A percentile compares a stretch with the other conserved stretches of the same genome.
Conservation (phyloP, 2,329 filamentous ascomycete species). For the Fusarium staphyleae region DNA sequence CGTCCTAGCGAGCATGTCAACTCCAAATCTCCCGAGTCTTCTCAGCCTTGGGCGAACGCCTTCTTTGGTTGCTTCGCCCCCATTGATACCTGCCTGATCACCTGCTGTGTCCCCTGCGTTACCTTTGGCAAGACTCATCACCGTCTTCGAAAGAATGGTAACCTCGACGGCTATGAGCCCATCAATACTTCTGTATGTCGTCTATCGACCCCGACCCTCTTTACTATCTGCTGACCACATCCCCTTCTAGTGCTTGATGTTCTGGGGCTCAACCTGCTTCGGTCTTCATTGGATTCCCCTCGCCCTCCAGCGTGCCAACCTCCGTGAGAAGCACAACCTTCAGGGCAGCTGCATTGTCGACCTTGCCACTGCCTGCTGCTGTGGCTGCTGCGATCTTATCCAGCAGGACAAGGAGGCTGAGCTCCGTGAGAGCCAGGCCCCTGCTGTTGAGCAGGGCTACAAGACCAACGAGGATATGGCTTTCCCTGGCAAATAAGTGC, state of each 20-base stretch:
- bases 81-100: conserved; percentile 53
- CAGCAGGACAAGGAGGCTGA: conserved; percentile 58
- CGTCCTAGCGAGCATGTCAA: conserved; percentile 53
- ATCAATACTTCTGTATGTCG: conserved; percentile 55
- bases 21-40: conserved; percentile 48
- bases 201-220: too few relatives aligned
- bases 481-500: conserved; percentile 15
- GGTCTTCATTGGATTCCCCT: conserved; percentile 53
- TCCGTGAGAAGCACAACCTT: conserved; percentile 55
- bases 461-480: conserved; percentile 36
- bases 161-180: conserved; percentile 53
- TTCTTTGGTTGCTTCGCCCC: conserved; percentile 57
- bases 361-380: conserved; percentile 54
- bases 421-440: conserved; percentile 43
- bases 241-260: conserved; percentile 50
- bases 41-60: conserved; percentile 49
- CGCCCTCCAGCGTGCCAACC: conserved; percentile 54
- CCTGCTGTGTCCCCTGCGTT: conserved; percentile 56
- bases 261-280: conserved; percentile 51
- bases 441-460: conserved; percentile 26
- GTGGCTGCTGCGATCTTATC: conserved; percentile 53
- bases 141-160: conserved; percentile 50
- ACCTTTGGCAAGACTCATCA: conserved; percentile 59
- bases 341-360: conserved; percentile 54
- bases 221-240: neutral